A percentile compares a stretch with the other conserved stretches of the same genome.
Evolutionary conservation across 495 filamentous ascomycete genomes (phyloP).

Genomic region (Parathielavia appendiculata): DNA sequence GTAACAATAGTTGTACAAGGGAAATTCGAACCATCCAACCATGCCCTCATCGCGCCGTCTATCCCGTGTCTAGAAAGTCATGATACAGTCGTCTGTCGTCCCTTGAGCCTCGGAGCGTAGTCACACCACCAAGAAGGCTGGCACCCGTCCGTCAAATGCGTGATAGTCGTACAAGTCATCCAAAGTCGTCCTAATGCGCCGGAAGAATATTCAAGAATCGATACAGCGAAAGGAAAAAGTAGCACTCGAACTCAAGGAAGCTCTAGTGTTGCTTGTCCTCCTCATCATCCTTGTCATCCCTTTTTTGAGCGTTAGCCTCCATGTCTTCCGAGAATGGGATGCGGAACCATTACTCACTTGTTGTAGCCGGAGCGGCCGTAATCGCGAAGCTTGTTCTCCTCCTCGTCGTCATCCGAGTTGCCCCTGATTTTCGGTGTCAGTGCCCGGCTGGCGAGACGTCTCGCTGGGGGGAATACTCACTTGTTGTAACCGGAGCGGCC

Average conservation of each 20-base stretch:
- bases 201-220: neutral
- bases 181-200: neutral
- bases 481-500: constrained; percentile 50
- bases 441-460: neutral
- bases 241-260: neutral
- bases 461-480: constrained; percentile 16
- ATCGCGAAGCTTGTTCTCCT: constrained; percentile 33
- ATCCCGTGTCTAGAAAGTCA: neutral
- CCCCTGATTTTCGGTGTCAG: constrained; percentile 26
- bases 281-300: constrained; percentile 29
- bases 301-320: constrained; percentile 24
- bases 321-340: neutral
- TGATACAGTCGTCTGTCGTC: neutral
- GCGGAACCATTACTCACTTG: constrained; percentile 26
- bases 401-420: constrained; percentile 39
- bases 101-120: constrained; percentile 1
- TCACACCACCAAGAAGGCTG: neutral
- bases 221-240: neutral
- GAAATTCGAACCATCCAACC: neutral
- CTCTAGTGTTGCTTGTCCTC: constrained; percentile 23
- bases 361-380: constrained; percentile 47
- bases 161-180: constrained; percentile 2
- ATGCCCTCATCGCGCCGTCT: neutral
- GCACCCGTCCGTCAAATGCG: neutral
- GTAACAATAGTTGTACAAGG: constrained; percentile 12